Conservation (phyloP, 2,329 filamentous ascomycete genomes). For the Aspergillus sp. region DNA sequence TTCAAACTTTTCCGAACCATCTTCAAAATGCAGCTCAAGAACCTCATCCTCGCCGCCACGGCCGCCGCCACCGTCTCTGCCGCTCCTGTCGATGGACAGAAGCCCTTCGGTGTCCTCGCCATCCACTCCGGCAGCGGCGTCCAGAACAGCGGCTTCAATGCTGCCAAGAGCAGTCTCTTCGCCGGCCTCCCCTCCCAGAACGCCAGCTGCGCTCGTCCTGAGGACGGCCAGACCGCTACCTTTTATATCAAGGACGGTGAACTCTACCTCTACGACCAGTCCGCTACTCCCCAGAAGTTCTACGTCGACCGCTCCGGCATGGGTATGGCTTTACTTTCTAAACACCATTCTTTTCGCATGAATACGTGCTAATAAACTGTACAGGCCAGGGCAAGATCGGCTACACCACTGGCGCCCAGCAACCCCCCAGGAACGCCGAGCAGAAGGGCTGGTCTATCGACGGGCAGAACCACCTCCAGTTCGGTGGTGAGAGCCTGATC, state of each 20-base stretch:
- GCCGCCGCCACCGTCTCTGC: slow-evolving; percentile 24
- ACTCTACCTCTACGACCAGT: slow-evolving; percentile 45
- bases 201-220: slow-evolving; percentile 41
- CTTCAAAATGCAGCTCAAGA: slow-evolving; percentile 24
- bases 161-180: slow-evolving; percentile 39
- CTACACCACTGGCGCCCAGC: slow-evolving; percentile 45
- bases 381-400: slow-evolving; percentile 48
- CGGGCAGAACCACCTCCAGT: slow-evolving; percentile 39
- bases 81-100: slow-evolving; percentile 15
- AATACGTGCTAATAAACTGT: slow-evolving; percentile 4
- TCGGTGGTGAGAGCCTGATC: slow-evolving; percentile 41
- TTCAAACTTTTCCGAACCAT: background rate
- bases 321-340: slow-evolving; percentile 37
- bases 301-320: slow-evolving; percentile 54
- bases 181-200: slow-evolving; percentile 41
- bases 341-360: background rate
- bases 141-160: slow-evolving; percentile 44
- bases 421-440: slow-evolving; percentile 39
- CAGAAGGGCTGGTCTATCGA: slow-evolving; percentile 44
- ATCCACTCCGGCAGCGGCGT: slow-evolving; percentile 46
- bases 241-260: slow-evolving; percentile 45
- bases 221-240: slow-evolving; percentile 38
- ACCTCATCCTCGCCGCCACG: slow-evolving; percentile 21
- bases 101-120: slow-evolving; percentile 45
- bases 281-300: slow-evolving; percentile 42